These are phyloP conservation scores for Eruca vesicaria DNA, from an alignment of 441 rosid species.

Conservation along the genomic window DNA sequence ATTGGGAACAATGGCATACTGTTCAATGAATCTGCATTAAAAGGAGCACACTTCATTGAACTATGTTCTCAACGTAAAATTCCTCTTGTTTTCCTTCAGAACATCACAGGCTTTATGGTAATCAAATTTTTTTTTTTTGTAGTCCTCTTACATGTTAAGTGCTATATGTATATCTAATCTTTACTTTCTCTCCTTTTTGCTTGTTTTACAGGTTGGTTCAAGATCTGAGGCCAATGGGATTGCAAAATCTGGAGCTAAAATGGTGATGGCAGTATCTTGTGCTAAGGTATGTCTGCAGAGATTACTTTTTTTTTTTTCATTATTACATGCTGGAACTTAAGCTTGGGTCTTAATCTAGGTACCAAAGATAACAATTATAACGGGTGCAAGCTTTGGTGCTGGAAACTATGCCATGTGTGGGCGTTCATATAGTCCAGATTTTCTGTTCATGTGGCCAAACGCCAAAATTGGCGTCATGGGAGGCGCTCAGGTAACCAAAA, in stretches of 20 bases:
- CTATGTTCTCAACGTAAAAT: slow-evolving; percentile 86
- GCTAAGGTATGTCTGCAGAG: slow-evolving; percentile 59
- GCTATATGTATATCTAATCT: not conserved
- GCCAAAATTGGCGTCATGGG: slow-evolving; percentile 97
- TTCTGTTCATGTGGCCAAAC: slow-evolving; percentile 97
- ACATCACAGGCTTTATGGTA: slow-evolving; percentile 98
- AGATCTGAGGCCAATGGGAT: slow-evolving; percentile 96
- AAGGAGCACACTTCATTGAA: slow-evolving; percentile 95
- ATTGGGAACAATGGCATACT: slow-evolving; percentile 93
- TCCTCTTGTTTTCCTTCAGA: slow-evolving; percentile 91
- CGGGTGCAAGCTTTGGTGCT: slow-evolving; percentile 98
- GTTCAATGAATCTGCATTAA: slow-evolving; percentile 91
- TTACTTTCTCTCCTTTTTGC: not conserved
- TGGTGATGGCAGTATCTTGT: slow-evolving; percentile 99
- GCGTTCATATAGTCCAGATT: slow-evolving; percentile 88
- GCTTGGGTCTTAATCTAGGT: slow-evolving; percentile 48
- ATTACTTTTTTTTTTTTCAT: not conserved
- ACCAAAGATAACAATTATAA: slow-evolving; percentile 83
- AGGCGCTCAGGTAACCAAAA: slow-evolving; percentile 76
- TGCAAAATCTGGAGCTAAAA: slow-evolving; percentile 97
- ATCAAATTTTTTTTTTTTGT: not conserved
- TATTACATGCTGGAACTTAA: not conserved
- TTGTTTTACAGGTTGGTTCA: slow-evolving; percentile 79
- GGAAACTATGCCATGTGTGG: slow-evolving; percentile 99
- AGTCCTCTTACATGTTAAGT: not conserved